Evolutionary conservation across 2,329 filamentous ascomycete species (phyloP).

Genomic region (Gliomastix tumulicola): DNA sequence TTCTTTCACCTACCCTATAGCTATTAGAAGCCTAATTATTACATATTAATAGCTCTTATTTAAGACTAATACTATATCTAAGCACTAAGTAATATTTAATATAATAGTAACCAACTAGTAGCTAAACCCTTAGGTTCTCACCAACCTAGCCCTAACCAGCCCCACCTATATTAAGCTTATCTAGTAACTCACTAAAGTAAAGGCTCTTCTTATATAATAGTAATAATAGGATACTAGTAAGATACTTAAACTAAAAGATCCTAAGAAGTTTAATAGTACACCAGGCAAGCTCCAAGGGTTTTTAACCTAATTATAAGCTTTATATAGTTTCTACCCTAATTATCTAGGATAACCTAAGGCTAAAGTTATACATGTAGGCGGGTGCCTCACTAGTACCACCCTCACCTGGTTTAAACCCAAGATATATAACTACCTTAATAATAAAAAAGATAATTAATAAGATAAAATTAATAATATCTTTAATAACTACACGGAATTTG

Average conservation of each 20-base stretch:
- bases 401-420: no score
- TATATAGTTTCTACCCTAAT: neutral
- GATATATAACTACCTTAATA: no score
- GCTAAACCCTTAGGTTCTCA: no score
- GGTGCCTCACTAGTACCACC: neutral
- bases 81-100: neutral
- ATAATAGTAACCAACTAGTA: no score
- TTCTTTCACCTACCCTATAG: neutral
- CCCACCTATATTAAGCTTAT: no score
- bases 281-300: neutral
- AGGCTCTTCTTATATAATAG: constrained; percentile 1
- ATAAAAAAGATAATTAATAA: no score
- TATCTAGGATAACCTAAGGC: no score
- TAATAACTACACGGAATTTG: no score
- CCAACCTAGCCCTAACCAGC: no score
- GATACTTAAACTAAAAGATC: neutral
- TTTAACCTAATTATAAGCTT: neutral
- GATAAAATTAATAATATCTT: no score
- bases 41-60: neutral
- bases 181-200: neutral
- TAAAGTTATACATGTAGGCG: constrained; percentile 1
- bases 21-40: no score
- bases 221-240: neutral
- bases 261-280: neutral
- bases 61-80: neutral